phyloP scores from a whole-genome alignment of 805 yeast species.

The Diddensiella santjacobensis region DNA sequence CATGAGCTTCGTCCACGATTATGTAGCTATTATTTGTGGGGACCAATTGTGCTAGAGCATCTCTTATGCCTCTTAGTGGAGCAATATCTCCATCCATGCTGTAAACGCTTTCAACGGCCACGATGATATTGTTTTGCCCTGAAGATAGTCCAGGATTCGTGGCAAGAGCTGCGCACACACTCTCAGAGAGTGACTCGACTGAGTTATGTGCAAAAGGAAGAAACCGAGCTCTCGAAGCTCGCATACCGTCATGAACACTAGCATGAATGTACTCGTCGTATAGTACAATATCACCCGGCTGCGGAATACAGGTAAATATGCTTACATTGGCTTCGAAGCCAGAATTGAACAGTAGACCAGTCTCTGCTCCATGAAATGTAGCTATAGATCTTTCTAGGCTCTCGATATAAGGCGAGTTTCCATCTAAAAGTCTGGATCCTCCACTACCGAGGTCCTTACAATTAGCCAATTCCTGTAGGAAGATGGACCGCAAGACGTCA shows the following conservation, averaged over 20 bases:
- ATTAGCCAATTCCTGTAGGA: constrained; percentile 8
- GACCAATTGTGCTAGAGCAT: constrained; percentile 3
- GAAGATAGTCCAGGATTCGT: not conserved
- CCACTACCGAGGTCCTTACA: constrained; percentile 21
- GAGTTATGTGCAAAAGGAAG: constrained; percentile 20
- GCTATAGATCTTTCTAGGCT: constrained; percentile 19
- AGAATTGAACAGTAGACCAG: constrained; percentile 25
- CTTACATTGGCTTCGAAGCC: constrained; percentile 27
- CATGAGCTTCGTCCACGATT: constrained; percentile 87
- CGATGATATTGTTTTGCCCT: constrained; percentile 16
- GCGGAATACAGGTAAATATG: constrained; percentile 23
- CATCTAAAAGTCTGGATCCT: constrained; percentile 27
- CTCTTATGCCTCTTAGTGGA: constrained; percentile 17
- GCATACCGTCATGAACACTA: constrained; percentile 28
- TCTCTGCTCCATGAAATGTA: constrained; percentile 20
- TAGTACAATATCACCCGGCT: constrained; percentile 22
- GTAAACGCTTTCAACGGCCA: constrained; percentile 26
- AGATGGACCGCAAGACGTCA: constrained; percentile 11
- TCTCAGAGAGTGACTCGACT: constrained; percentile 7
- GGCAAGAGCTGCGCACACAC: constrained; percentile 1
- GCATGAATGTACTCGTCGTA: constrained; percentile 29
- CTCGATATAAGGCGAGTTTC: constrained; percentile 23
- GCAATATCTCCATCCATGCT: constrained; percentile 28
- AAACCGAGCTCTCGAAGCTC: constrained; percentile 16
- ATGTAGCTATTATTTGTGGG: constrained; percentile 53